phyloP scores from a whole-genome alignment of 2,329 filamentous ascomycete species.

The Ceratocystis ficicola region DNA sequence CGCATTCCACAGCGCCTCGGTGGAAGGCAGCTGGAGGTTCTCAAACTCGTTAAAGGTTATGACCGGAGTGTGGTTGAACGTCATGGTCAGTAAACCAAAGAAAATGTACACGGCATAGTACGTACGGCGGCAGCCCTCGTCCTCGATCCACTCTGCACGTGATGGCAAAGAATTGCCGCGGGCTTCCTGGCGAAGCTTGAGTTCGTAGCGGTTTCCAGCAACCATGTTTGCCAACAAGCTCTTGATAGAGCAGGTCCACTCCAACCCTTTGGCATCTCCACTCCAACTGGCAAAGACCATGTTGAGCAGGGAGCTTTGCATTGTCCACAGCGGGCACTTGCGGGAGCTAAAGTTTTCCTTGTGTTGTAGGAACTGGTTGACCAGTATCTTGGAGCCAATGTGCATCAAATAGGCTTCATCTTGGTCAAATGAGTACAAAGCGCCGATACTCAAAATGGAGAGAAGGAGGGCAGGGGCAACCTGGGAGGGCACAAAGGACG shows the following conservation, averaged over 20 bases:
- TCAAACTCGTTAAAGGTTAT: conserved; percentile 99
- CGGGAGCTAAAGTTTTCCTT: conserved; percentile 98
- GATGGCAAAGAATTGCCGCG: conserved; percentile 64
- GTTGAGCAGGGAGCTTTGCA: conserved; percentile 93
- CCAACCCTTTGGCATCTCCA: conserved; percentile 88
- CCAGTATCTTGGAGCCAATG: conserved; percentile 91
- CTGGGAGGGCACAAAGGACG: conserved; percentile 72
- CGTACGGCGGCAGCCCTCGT: conserved; percentile 89
- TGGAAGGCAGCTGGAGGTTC: conserved; percentile 79
- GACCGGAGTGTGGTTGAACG: conserved; percentile 94
- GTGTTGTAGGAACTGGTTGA: conserved; percentile 93
- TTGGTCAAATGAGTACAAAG: conserved; percentile 91
- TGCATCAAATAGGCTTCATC: conserved; percentile 95
- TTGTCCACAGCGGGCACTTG: conserved; percentile 94
- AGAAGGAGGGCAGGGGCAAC: conserved; percentile 73
- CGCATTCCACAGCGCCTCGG: conserved; percentile 87
- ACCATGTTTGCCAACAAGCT: conserved; percentile 98
- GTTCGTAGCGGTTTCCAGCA: conserved; percentile 87
- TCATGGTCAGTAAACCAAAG: conserved; percentile 86
- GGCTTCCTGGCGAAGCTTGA: conserved; percentile 84
- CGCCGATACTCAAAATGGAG: conserved; percentile 86
- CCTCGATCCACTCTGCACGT: conserved; percentile 86
- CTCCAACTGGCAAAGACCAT: conserved; percentile 99
- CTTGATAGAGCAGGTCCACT: conserved; percentile 99
- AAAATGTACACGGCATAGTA: conserved; percentile 99